These are phyloP conservation scores for Apium graveolens DNA, from an alignment of 129 eudicot genomes.

Conservation along the genomic window DNA sequence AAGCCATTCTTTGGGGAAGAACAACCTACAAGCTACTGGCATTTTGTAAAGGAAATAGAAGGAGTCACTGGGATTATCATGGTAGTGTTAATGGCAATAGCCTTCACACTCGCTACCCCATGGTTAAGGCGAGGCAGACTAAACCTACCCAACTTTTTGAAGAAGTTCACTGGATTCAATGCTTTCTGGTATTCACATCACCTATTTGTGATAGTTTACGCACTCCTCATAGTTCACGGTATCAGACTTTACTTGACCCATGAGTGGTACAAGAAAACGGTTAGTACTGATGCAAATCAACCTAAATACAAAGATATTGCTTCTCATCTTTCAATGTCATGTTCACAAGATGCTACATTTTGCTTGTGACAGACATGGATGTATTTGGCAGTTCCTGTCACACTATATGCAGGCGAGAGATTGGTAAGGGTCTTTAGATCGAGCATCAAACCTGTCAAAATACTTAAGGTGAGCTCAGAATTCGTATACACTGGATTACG, in stretches of 20 bases:
- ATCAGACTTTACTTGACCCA: slow-evolving; percentile 62
- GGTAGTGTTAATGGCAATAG: slow-evolving; percentile 81
- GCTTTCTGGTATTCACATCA: slow-evolving; percentile 97
- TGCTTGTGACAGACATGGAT: slow-evolving; percentile 67
- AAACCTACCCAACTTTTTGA: slow-evolving; percentile 42
- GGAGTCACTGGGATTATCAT: slow-evolving; percentile 73
- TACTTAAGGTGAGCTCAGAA: slow-evolving; percentile 46
- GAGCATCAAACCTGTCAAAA: slow-evolving; percentile 59
- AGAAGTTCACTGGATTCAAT: slow-evolving; percentile 75
- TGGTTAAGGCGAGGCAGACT: slow-evolving; percentile 53
- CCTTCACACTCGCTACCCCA: slow-evolving; percentile 69
- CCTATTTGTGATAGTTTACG: slow-evolving; percentile 68
- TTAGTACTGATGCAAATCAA: slow-evolving; percentile 20
- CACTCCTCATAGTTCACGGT: slow-evolving; percentile 59
- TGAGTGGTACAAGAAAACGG: slow-evolving; percentile 68
- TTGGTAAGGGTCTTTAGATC: slow-evolving; percentile 59
- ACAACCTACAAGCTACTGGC: slow-evolving; percentile 52
- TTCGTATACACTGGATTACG: background rate
- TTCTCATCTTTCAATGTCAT: background rate
- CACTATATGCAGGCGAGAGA: slow-evolving; percentile 64
- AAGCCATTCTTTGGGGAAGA: slow-evolving; percentile 41
- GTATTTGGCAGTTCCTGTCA: slow-evolving; percentile 65
- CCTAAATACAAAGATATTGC: background rate
- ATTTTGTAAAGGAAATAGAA: slow-evolving; percentile 55
- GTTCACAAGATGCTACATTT: slow-evolving; percentile 13